These are phyloP conservation scores for Akanthomyces dipterigenus DNA, from an alignment of 2,329 filamentous ascomycete species.

Conservation along the genomic window DNA sequence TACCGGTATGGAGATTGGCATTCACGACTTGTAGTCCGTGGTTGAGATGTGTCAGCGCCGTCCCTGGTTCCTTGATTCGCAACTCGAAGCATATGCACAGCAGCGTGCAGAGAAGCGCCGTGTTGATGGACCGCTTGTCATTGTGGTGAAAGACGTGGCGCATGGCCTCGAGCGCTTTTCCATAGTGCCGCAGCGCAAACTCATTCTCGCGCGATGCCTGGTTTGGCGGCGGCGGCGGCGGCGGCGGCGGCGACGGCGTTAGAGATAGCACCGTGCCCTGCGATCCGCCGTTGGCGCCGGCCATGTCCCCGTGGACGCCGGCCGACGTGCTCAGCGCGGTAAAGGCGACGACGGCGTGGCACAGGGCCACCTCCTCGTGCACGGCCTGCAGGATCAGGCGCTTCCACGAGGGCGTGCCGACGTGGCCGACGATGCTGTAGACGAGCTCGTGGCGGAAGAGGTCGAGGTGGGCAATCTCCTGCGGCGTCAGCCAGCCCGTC, in stretches of 20 bases:
- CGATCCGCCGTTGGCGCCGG: background rate
- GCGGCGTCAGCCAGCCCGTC: constrained; percentile 11
- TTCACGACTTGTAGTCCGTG: constrained; percentile 11
- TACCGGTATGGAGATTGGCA: constrained; percentile 11
- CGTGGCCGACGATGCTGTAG: constrained; percentile 14
- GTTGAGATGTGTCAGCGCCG: constrained; percentile 14
- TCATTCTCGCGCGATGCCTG: constrained; percentile 1
- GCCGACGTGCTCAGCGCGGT: constrained; percentile 7
- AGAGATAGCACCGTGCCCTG: background rate
- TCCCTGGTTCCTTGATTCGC: constrained; percentile 7
- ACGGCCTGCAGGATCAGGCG: constrained; percentile 14
- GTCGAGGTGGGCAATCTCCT: constrained; percentile 9
- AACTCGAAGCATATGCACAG: constrained; percentile 17
- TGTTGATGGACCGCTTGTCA: constrained; percentile 10
- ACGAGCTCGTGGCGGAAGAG: constrained; percentile 14
- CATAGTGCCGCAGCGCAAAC: constrained; percentile 13
- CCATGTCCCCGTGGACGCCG: background rate
- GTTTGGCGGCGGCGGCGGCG: background rate
- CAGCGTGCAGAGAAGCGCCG: constrained; percentile 13
- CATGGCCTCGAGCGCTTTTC: constrained; percentile 11
- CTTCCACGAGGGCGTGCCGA: constrained; percentile 11
- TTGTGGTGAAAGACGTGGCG: constrained; percentile 7
- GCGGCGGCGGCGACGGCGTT: background rate
- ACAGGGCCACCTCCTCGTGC: constrained; percentile 12
- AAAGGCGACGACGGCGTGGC: constrained; percentile 14